Evolutionary conservation across 2,329 filamentous ascomycete species (phyloP).

Genomic region (Hymenoscyphus repandus): DNA sequence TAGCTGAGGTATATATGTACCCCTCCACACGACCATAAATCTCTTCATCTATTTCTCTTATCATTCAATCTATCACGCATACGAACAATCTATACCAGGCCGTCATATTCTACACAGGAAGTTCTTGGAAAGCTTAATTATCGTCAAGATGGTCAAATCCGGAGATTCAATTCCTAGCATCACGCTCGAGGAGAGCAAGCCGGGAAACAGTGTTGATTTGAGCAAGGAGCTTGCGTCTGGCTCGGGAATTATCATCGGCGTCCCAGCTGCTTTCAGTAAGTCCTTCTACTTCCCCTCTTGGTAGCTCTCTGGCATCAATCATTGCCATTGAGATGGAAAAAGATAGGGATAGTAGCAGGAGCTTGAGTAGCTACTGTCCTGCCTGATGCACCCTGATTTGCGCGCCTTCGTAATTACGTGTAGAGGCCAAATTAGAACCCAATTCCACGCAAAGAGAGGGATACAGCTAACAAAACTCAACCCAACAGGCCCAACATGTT

Average conservation of each 20-base stretch:
- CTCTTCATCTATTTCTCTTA: background rate
- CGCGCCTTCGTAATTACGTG: no score
- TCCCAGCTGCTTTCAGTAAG: slow-evolving; percentile 71
- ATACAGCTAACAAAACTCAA: slow-evolving; percentile 4
- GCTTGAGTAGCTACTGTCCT: no score
- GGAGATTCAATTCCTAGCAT: slow-evolving; percentile 76
- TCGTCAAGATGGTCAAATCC: slow-evolving; percentile 47
- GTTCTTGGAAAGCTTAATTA: background rate
- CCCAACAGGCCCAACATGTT: slow-evolving; percentile 52
- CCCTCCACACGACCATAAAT: background rate
- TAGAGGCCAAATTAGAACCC: no score
- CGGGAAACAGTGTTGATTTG: slow-evolving; percentile 86
- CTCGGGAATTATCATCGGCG: slow-evolving; percentile 78
- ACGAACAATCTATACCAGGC: background rate
- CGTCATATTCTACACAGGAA: background rate
- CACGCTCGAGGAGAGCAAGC: slow-evolving; percentile 77
- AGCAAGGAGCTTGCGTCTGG: slow-evolving; percentile 65
- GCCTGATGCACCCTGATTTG: no score
- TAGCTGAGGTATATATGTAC: background rate
- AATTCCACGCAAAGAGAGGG: no score
- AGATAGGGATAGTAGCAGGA: background rate
- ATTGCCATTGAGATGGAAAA: background rate
- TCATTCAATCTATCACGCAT: background rate
- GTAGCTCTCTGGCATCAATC: no score
- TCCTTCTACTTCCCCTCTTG: slow-evolving; percentile 14